phyloP scores from a whole-genome alignment of 495 filamentous ascomycete species.

The Baudoinia panamericana region DNA sequence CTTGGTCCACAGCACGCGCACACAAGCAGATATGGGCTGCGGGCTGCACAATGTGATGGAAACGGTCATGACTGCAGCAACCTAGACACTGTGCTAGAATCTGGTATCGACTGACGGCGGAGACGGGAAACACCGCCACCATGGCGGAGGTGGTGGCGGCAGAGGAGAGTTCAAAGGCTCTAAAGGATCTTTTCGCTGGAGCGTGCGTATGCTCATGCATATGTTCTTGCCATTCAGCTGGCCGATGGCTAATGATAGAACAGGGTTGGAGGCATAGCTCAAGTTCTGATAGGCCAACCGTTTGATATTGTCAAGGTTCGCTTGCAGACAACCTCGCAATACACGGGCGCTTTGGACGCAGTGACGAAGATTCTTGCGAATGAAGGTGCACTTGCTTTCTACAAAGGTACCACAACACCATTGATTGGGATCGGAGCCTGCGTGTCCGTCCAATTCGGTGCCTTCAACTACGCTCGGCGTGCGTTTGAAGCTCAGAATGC shows the following conservation, averaged over 20 bases:
- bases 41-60: no score
- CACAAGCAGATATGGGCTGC: no score
- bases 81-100: no score
- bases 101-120: no score
- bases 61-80: no score
- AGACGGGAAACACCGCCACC: no score
- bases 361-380: conserved; percentile 72
- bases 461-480: conserved; percentile 84
- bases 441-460: conserved; percentile 94
- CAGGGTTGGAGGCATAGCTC: conserved; percentile 79
- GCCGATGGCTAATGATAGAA: no score
- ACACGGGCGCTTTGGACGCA: conserved; percentile 64
- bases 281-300: conserved; percentile 89
- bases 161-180: conserved; percentile 32
- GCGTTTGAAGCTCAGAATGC: conserved; percentile 64
- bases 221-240: no score
- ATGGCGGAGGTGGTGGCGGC: conserved; percentile 20
- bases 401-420: conserved; percentile 96
- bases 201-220: no score
- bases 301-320: conserved; percentile 98
- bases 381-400: conserved; percentile 86
- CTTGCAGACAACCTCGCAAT: conserved; percentile 74
- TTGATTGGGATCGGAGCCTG: conserved; percentile 93
- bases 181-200: conserved; percentile 86
- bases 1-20: no score